phyloP scores from a whole-genome alignment of 1,284 basidiomycete species.

The Fomitiporia mediterranea region DNA sequence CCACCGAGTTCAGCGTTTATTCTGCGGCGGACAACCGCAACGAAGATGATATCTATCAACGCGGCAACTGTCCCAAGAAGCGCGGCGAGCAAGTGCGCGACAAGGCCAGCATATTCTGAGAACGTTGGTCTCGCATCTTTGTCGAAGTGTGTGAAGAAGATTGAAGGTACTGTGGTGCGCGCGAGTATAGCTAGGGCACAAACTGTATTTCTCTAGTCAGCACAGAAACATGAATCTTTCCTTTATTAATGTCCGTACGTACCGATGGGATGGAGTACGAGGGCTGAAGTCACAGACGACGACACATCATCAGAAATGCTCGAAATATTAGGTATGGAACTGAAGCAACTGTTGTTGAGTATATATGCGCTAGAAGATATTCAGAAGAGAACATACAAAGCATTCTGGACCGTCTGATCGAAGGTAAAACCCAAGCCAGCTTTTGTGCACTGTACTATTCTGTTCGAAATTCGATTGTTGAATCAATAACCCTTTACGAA shows the following conservation, averaged over 20 bases:
- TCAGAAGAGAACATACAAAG: slow-evolving; percentile 34
- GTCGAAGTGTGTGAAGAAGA: too few relatives aligned
- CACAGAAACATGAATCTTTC: slow-evolving; percentile 6
- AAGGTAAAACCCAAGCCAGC: slow-evolving; percentile 48
- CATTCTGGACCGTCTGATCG: slow-evolving; percentile 40
- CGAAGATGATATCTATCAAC: slow-evolving; percentile 49
- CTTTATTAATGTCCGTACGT: slow-evolving; percentile 17
- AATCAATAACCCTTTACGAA: too few relatives aligned
- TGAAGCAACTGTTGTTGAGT: slow-evolving; percentile 31
- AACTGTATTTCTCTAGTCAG: slow-evolving; percentile 36
- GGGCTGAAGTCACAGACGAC: slow-evolving; percentile 34
- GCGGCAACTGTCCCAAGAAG: slow-evolving; percentile 46
- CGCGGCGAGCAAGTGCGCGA: slow-evolving; percentile 34
- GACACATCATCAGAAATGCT: slow-evolving; percentile 33
- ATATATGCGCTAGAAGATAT: not conserved
- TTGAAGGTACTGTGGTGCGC: slow-evolving; percentile 41
- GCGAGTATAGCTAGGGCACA: slow-evolving; percentile 48
- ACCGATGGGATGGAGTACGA: slow-evolving; percentile 49
- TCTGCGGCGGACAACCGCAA: slow-evolving; percentile 40
- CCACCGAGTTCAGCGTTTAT: slow-evolving; percentile 40
- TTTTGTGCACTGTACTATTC: slow-evolving; percentile 40
- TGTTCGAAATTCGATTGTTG: slow-evolving; percentile 33
- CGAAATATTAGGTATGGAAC: slow-evolving; percentile 31
- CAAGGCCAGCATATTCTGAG: too few relatives aligned
- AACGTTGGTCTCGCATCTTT: too few relatives aligned